A percentile compares a stretch with the other conserved stretches of the same genome.
Evolutionary conservation across 176 grass and related monocot species (phyloP).

Genomic region (Triticum urartu): DNA sequence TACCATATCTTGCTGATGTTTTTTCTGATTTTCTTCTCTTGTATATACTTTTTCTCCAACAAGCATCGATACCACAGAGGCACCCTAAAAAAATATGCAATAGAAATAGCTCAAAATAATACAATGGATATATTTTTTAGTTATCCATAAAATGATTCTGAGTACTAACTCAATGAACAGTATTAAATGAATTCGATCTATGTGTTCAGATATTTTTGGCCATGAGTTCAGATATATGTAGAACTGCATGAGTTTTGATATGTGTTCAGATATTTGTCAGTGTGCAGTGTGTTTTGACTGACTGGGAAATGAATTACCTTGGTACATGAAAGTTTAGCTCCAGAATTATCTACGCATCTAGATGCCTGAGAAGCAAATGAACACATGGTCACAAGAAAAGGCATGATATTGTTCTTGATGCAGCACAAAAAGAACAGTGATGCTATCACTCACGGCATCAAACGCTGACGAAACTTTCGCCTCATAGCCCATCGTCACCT

Average conservation of each 20-base stretch:
- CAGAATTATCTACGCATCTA: constrained; percentile 31
- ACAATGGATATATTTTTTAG: neutral
- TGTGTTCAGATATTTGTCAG: too few species aligned
- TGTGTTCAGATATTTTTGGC: neutral
- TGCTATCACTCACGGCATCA: constrained; percentile 38
- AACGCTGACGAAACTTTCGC: constrained; percentile 16
- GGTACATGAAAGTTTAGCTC: constrained; percentile 25
- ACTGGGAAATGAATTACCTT: constrained; percentile 44
- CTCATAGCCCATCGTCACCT: constrained; percentile 27
- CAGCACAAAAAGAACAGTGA: neutral
- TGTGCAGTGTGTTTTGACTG: neutral
- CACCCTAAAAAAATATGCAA: constrained; percentile 26
- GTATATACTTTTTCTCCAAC: constrained; percentile 41
- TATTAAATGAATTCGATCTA: neutral
- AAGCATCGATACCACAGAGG: constrained; percentile 24
- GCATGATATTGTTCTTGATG: neutral
- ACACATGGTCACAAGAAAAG: neutral
- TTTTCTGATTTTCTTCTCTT: constrained; percentile 45
- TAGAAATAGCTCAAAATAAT: neutral
- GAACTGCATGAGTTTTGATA: too few species aligned
- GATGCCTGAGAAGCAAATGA: constrained; percentile 39
- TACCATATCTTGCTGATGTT: constrained; percentile 56
- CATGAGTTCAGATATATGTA: too few species aligned
- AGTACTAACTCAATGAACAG: neutral
- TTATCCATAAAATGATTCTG: neutral